phyloP scores from a whole-genome alignment of 2,329 filamentous ascomycete species.

The Zasmidium citrigriseum region DNA sequence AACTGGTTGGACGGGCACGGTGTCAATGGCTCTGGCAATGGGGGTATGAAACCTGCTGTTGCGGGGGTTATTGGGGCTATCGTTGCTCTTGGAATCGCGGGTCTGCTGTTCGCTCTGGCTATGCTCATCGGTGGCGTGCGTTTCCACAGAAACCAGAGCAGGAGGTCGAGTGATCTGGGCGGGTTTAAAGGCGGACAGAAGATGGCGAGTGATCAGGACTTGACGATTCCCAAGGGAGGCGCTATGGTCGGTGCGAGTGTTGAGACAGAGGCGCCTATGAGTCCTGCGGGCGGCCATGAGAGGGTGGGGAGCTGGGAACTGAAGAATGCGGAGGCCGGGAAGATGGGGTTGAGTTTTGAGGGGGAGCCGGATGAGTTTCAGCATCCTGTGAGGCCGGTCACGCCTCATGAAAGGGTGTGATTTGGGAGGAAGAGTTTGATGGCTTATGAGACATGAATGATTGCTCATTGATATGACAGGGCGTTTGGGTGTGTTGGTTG shows the following conservation, averaged over 20 bases:
- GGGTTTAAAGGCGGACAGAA: conserved; percentile 60
- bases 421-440: neutral
- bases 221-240: conserved; percentile 47
- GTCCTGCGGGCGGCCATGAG: conserved; percentile 45
- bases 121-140: conserved; percentile 51
- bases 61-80: conserved; percentile 60
- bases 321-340: conserved; percentile 38
- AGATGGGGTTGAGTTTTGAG: conserved; percentile 24
- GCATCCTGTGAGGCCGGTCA: conserved; percentile 42
- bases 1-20: neutral
- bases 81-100: conserved; percentile 51
- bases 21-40: neutral
- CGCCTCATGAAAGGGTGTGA: conserved; percentile 51
- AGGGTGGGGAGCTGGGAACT: conserved; percentile 61
- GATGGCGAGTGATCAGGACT: conserved; percentile 56
- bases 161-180: conserved; percentile 38
- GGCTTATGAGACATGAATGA: conserved; percentile 1
- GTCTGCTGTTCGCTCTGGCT: conserved; percentile 42
- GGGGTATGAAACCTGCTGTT: conserved; percentile 40
- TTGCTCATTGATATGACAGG: neutral
- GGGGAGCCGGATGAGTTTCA: conserved; percentile 47
- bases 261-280: conserved; percentile 35
- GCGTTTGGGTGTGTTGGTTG: neutral
- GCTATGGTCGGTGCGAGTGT: conserved; percentile 34
- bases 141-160: conserved; percentile 40